phyloP scores from a whole-genome alignment of 805 yeast species.

The Nadsonia fulvescens region DNA sequence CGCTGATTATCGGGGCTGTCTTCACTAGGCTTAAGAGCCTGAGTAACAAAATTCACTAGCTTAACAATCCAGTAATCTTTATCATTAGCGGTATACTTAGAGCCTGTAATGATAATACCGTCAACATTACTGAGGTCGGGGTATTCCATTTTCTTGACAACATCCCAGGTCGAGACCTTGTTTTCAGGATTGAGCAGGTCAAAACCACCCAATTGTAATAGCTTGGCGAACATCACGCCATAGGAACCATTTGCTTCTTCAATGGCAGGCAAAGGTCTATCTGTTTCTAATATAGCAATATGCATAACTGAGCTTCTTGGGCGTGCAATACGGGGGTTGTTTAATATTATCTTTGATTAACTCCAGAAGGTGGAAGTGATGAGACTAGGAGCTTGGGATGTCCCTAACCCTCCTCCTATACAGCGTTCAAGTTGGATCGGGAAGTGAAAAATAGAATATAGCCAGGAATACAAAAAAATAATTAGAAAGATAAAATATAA shows the following conservation, averaged over 20 bases:
- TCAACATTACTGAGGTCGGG: constrained; percentile 15
- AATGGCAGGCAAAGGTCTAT: constrained; percentile 15
- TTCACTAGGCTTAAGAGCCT: too few relatives aligned
- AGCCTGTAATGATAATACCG: constrained; percentile 22
- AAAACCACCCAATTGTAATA: constrained; percentile 15
- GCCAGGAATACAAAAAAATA: too few relatives aligned
- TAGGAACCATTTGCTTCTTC: constrained; percentile 16
- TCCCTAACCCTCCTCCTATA: too few relatives aligned
- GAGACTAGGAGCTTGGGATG: too few relatives aligned
- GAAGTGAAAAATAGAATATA: too few relatives aligned
- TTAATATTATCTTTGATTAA: too few relatives aligned
- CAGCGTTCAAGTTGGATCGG: too few relatives aligned
- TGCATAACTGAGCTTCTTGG: constrained; percentile 2
- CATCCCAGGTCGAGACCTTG: constrained; percentile 13
- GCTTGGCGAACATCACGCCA: constrained; percentile 16
- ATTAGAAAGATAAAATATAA: too few relatives aligned
- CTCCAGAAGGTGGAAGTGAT: too few relatives aligned
- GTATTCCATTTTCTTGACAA: constrained; percentile 14
- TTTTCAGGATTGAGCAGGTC: constrained; percentile 8
- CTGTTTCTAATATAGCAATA: constrained; percentile 21
- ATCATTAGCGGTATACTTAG: constrained; percentile 19
- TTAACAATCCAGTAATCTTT: constrained; percentile 19
- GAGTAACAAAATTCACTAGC: constrained; percentile 15
- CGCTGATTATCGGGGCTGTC: constrained; percentile 8
- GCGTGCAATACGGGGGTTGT: too few relatives aligned